These are phyloP conservation scores for Talaromyces sp. DNA, from an alignment of 2,329 filamentous ascomycete genomes.

Conservation along the genomic window DNA sequence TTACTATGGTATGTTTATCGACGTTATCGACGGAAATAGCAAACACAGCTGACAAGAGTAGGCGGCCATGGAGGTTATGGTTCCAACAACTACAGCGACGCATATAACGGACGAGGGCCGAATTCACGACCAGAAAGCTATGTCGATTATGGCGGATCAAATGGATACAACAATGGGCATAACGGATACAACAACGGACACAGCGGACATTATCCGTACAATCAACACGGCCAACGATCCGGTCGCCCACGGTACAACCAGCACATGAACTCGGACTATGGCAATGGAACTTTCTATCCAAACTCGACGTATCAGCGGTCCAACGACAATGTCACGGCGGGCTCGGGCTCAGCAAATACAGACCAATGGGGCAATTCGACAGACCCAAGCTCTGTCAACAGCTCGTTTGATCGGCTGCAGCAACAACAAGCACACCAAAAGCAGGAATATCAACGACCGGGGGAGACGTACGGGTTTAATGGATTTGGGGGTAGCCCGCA, in stretches of 20 bases:
- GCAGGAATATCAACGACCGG: constrained; percentile 34
- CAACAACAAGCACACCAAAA: constrained; percentile 36
- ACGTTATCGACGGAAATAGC: constrained; percentile 16
- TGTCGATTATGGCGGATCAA: constrained; percentile 26
- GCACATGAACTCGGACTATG: constrained; percentile 30
- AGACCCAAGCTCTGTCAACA: constrained; percentile 90
- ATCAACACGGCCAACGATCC: constrained; percentile 17
- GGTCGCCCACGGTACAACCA: constrained; percentile 28
- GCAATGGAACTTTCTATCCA: constrained; percentile 28
- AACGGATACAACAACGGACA: constrained; percentile 19
- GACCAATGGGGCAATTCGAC: constrained; percentile 78
- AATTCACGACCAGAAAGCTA: constrained; percentile 43
- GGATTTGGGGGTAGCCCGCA: constrained; percentile 44
- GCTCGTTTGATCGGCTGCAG: constrained; percentile 72
- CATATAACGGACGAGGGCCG: constrained; percentile 26
- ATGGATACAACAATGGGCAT: constrained; percentile 27
- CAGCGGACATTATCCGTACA: constrained; percentile 33
- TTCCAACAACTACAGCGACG: constrained; percentile 23
- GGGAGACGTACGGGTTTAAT: constrained; percentile 62
- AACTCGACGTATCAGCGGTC: constrained; percentile 66
- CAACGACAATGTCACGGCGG: constrained; percentile 81
- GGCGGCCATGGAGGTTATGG: constrained; percentile 23
- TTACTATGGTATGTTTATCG: constrained; percentile 42
- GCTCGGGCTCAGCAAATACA: constrained; percentile 53
- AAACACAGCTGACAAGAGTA: constrained; percentile 13